Base-by-base conservation (phyloP, 306 rosid genomes). In the Myrica gale region DNA sequence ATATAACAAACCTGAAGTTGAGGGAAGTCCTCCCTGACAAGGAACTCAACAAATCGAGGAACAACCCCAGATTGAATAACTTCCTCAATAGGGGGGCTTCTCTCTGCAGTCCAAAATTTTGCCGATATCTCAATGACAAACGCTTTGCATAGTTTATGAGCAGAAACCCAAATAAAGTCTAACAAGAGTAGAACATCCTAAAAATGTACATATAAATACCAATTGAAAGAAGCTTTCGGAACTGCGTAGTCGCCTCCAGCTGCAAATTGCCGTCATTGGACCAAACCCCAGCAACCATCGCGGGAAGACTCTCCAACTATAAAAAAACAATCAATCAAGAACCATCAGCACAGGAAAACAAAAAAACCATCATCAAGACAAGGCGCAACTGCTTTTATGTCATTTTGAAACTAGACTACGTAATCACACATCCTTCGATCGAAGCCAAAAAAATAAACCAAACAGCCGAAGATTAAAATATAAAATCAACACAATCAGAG, bases 41-140 rank as follows among this genome's bases (percentile, higher is more conserved):
- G 95, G 78, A 93, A 93, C 83, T 90, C 87, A 5, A 93, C 96
- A 80, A 93, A 93, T 1, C 95, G 91, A 0, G 98, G 98, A 72
- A 93, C 95, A 67, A 93, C 98, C 1, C 98, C 98, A 10, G 98
- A 82, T 82, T 89, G 96, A 75, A 93, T 93, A 53, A 93, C 98
- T 81, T 93, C 98, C 84, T 93, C 98, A 51, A 93, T 93, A 4
- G 98, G 98, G 43, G 98, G 98, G 86, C 96, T 90, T 16, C 96
- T 82, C 71, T 90, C 98, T 93, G 78, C 63, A 71, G 26, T 39
- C 61, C 39, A 71, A 47, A 54, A 69, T 54, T 32, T 0, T 39
- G n/a, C n/a, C 46, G 74, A 52, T 17, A 53, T 21, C 21, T 13
- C n/a, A 17, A 21, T 52, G 23, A 53, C n/a, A 46, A 17, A 16